Percentiles rank a stretch among this genome's conserved stretches.
Evolutionary conservation across 345 rosid genomes (phyloP).

Genomic region (Isatis tinctoria): DNA sequence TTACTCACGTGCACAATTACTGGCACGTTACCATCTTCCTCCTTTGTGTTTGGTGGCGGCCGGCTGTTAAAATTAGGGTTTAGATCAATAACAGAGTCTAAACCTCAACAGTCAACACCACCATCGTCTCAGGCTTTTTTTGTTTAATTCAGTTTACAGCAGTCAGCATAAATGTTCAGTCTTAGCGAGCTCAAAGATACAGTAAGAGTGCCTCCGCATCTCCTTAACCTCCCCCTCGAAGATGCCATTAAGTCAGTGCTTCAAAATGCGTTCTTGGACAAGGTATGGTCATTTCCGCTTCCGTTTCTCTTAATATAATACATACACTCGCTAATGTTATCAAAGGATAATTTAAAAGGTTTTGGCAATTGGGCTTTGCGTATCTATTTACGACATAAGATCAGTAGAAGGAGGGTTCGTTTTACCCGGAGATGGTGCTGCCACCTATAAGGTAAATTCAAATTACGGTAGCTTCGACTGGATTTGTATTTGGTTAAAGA

Average conservation of each 20-base stretch:
- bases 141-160: neutral
- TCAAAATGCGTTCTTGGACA: slow-evolving; percentile 64
- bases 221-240: slow-evolving; percentile 57
- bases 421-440: slow-evolving; percentile 79
- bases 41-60: neutral
- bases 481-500: neutral
- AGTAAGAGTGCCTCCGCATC: slow-evolving; percentile 68
- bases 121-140: neutral
- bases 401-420: slow-evolving; percentile 68
- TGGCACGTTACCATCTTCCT: neutral
- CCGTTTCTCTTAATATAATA: neutral
- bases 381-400: slow-evolving; percentile 65
- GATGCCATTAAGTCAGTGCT: slow-evolving; percentile 65
- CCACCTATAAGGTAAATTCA: slow-evolving; percentile 65
- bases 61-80: neutral
- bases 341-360: slow-evolving; percentile 39
- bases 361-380: slow-evolving; percentile 68
- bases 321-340: neutral
- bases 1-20: neutral
- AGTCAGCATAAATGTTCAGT: slow-evolving; percentile 49
- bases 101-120: too few relatives aligned
- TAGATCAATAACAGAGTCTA: neutral
- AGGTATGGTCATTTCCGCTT: slow-evolving; percentile 38
- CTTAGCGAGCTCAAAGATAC: slow-evolving; percentile 79
- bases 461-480: neutral